Evolutionary conservation across 2,329 filamentous ascomycete genomes (phyloP).

Genomic region (Anisogramma anomala): DNA sequence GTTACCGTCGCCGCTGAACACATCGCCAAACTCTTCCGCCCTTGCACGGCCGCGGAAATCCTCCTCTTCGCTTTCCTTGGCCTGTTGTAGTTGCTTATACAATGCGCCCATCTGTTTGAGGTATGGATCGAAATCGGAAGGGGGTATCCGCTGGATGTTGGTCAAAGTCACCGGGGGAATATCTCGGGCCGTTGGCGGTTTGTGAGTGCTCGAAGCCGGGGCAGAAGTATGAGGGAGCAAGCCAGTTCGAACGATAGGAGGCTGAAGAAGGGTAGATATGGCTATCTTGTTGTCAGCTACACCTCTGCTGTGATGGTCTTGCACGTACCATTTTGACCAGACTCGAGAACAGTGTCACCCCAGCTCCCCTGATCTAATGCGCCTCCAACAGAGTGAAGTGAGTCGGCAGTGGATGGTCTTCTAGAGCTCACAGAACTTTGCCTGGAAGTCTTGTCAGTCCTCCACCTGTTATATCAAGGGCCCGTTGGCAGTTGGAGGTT

Average conservation of each 20-base stretch:
- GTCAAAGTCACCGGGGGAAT: conserved; percentile 89
- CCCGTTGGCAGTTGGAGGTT: not conserved
- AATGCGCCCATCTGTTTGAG: conserved; percentile 73
- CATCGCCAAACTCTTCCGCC: conserved; percentile 31
- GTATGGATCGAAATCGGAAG: conserved; percentile 72
- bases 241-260: conserved; percentile 80
- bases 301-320: not conserved
- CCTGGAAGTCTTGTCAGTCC: conserved; percentile 1
- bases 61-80: conserved; percentile 66
- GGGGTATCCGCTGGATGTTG: conserved; percentile 72
- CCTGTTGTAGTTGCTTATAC: conserved; percentile 78
- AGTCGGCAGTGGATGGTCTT: conserved; percentile 77
- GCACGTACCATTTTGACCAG: conserved; percentile 66
- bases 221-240: conserved; percentile 67
- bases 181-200: conserved; percentile 72
- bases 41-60: conserved; percentile 29
- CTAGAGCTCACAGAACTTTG: conserved; percentile 27
- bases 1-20: conserved; percentile 24
- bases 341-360: conserved; percentile 51
- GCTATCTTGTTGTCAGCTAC: conserved; percentile 35
- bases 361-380: conserved; percentile 53
- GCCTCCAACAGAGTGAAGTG: conserved; percentile 78
- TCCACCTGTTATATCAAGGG: not conserved
- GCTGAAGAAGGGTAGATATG: conserved; percentile 86
- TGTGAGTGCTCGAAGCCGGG: conserved; percentile 59